Base-by-base conservation (phyloP, 306 rosid species). In the Lupinus albus region DNA sequence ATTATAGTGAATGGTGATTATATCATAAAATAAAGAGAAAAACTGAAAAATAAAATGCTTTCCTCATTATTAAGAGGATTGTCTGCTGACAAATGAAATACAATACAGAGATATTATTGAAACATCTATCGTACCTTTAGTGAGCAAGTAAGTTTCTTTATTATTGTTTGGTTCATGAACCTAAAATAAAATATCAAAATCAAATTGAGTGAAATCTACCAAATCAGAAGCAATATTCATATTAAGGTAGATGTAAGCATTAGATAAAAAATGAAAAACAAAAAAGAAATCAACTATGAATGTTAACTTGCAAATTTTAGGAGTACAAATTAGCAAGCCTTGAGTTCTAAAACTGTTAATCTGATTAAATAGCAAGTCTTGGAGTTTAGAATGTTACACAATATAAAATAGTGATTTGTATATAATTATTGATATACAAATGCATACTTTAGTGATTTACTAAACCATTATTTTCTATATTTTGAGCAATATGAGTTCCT, bases 51-150 rank as follows among this genome's bases (percentile, higher is more conserved):
- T 46, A n/a, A n/a, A n/a, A n/a, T 74, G 3, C 16, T 74, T 48
- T 57, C 38, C 14, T 8, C 11, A 7, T 58, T 13, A 45, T 17
- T 14, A 15, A 56, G 20, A 74, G 17, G n/a, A 75, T 50, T 45
- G 25, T 67, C 11, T 50, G 5, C 64, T 51, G 44, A 32, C 11
- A 76, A 30, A 6, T 50, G 33, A 6, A 61, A 61, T 36, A 4
- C 28, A 32, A 59, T 33, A 53, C 35, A 15, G 7, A 48, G 61
- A 61, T 13, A 21, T 42, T 9, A 47, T 44, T n/a, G 8, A 11
- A 48, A 30, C 68, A 30, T 32, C 16, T 21, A 64, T 57, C 12
- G 17, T 78, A 92, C 96, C 98, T 89, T 89, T 89, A 10, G 96
- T 87, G 52, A 92, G 98, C 67, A 81, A 33, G 70, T 76, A 60